Evolutionary conservation across 75 land plant species (phyloP).

Genomic region (Cunninghamia lanceolata): DNA sequence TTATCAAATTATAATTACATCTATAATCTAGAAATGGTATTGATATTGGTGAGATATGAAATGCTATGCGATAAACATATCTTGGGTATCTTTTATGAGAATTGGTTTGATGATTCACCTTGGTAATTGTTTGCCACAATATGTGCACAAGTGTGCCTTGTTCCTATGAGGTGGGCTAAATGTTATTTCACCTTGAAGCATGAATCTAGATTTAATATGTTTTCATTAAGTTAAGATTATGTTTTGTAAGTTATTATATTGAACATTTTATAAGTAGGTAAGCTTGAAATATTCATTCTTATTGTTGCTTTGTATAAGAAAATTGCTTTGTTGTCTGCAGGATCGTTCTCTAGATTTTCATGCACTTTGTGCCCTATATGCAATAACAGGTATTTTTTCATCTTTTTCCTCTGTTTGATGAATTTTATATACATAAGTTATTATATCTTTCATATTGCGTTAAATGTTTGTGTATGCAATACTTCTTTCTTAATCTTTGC

Average conservation of each 20-base stretch:
- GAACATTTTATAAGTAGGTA: not conserved
- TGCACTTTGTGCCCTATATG: slow-evolving; percentile 92
- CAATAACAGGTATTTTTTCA: slow-evolving; percentile 70
- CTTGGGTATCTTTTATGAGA: not conserved
- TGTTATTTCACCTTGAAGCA: not conserved
- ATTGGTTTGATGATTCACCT: not conserved
- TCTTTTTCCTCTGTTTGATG: not conserved
- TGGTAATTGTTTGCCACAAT: not conserved
- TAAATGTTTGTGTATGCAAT: not conserved
- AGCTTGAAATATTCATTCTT: not conserved
- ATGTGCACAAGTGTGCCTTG: not conserved
- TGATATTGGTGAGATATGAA: not conserved
- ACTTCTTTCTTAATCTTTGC: not conserved
- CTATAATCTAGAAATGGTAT: not conserved
- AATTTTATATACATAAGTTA: not conserved
- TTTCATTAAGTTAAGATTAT: not conserved
- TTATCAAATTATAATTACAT: not conserved
- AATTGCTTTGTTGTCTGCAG: slow-evolving; percentile 38
- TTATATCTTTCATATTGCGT: not conserved
- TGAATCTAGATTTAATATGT: not conserved
- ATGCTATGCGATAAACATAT: not conserved
- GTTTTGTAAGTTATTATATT: not conserved
- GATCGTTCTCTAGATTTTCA: slow-evolving; percentile 96
- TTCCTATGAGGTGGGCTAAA: not conserved
- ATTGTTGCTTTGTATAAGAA: not conserved